A percentile compares a stretch with the other conserved stretches of the same genome.
phyloP scores from a whole-genome alignment of 2,329 filamentous ascomycete genomes.

The Penicillium sp. region DNA sequence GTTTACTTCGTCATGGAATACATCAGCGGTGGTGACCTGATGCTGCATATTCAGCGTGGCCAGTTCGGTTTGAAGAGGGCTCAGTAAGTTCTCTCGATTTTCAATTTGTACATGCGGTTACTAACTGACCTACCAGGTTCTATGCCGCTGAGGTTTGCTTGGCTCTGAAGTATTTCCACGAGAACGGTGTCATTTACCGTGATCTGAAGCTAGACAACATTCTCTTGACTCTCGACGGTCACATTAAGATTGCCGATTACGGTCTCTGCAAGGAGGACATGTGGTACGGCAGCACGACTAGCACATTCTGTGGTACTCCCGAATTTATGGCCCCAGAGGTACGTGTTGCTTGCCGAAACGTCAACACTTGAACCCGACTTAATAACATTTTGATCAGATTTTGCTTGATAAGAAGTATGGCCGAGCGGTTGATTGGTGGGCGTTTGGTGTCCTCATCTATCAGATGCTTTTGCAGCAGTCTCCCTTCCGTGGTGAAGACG shows the following conservation, averaged over 20 bases:
- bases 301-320: conserved; percentile 98
- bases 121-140: conserved; percentile 58
- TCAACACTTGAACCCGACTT: not conserved
- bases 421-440: conserved; percentile 98
- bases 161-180: conserved; percentile 97
- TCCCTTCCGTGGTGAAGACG: conserved; percentile 96
- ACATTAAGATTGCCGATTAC: conserved; percentile 98
- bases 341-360: conserved; percentile 27
- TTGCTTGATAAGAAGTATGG: conserved; percentile 98
- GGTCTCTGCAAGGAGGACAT: conserved; percentile 99
- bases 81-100: conserved; percentile 62
- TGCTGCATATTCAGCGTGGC: conserved; percentile 97
- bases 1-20: conserved; percentile 99
- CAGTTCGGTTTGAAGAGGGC: conserved; percentile 94
- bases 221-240: conserved; percentile 86
- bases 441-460: conserved; percentile 97
- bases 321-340: conserved; percentile 99
- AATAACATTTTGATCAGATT: conserved; percentile 59
- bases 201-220: conserved; percentile 85
- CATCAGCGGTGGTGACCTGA: conserved; percentile 95
- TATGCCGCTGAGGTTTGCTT: conserved; percentile 97
- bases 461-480: conserved; percentile 99
- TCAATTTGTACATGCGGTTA: not conserved
- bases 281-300: conserved; percentile 97
- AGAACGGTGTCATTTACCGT: conserved; percentile 96